Percentiles rank a stretch among this genome's conserved stretches.
These are phyloP conservation scores for Aspergillus japonicus DNA, from an alignment of 2,329 filamentous ascomycete genomes.

Conservation along the genomic window DNA sequence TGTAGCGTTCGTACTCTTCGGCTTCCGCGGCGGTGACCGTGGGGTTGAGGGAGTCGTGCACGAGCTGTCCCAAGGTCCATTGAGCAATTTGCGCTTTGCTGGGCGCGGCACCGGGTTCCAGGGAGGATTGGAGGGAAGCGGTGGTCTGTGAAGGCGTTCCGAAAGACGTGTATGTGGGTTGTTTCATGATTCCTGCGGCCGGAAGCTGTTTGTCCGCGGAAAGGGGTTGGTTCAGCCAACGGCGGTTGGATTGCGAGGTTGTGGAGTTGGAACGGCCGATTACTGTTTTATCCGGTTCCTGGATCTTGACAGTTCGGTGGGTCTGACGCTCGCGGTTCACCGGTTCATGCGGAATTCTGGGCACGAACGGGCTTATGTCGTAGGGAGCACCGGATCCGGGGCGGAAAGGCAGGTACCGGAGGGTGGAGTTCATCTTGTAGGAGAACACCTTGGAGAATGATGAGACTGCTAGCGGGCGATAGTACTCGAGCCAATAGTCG, in stretches of 20 bases:
- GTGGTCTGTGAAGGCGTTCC: conserved; percentile 23
- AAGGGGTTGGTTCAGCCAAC: conserved; percentile 34
- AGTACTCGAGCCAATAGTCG: conserved; percentile 98
- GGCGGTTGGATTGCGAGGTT: conserved; percentile 16
- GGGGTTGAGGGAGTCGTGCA: conserved; percentile 81
- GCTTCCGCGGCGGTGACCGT: conserved; percentile 73
- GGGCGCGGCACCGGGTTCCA: conserved; percentile 61
- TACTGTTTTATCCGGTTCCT: conserved; percentile 57
- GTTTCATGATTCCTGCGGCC: conserved; percentile 59
- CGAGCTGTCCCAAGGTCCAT: conserved; percentile 83
- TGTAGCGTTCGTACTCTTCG: conserved; percentile 84
- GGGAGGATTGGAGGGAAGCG: conserved; percentile 27
- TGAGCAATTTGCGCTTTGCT: conserved; percentile 76
- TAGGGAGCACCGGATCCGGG: conserved; percentile 67
- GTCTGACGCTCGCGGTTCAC: conserved; percentile 58
- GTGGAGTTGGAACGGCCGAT: conserved; percentile 33
- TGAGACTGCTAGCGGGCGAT: conserved; percentile 81
- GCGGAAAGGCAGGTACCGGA: conserved; percentile 76
- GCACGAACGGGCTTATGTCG: conserved; percentile 84
- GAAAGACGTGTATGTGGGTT: conserved; percentile 29
- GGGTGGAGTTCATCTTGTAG: conserved; percentile 86
- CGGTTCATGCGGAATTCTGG: conserved; percentile 60
- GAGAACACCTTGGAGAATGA: conserved; percentile 90
- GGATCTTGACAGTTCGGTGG: conserved; percentile 62
- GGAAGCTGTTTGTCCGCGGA: conserved; percentile 34